Evolutionary conservation across 305 asterid species (phyloP).

Genomic region (Salvia sclarea): DNA sequence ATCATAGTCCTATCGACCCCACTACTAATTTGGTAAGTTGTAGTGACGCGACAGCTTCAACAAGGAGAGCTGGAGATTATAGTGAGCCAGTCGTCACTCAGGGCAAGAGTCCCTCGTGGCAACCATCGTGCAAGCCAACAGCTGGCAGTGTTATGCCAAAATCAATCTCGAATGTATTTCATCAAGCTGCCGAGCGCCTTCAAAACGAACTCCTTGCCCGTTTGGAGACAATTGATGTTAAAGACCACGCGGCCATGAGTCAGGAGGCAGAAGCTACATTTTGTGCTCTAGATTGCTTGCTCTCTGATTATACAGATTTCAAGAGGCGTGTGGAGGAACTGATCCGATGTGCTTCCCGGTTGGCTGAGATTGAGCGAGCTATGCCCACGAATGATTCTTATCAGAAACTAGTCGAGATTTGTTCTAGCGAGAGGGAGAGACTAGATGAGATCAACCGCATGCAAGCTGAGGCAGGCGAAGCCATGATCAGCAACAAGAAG

Average conservation of each 20-base stretch:
- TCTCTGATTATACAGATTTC: constrained; percentile 34
- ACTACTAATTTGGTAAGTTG: constrained; percentile 23
- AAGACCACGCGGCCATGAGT: constrained; percentile 47
- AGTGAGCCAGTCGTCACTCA: background rate
- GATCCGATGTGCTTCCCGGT: constrained; percentile 38
- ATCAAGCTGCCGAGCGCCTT: constrained; percentile 42
- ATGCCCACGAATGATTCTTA: constrained; percentile 30
- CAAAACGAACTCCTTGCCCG: constrained; percentile 39
- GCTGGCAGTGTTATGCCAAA: constrained; percentile 20
- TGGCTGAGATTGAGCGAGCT: constrained; percentile 43
- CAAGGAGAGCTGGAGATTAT: constrained; percentile 22
- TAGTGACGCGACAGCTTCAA: constrained; percentile 19
- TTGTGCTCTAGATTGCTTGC: constrained; percentile 46
- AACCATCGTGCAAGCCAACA: constrained; percentile 13
- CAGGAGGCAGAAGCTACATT: constrained; percentile 44
- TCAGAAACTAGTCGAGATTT: constrained; percentile 31
- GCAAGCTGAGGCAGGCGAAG: constrained; percentile 28
- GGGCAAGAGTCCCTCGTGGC: background rate
- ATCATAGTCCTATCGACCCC: constrained; percentile 18
- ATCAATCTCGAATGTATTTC: constrained; percentile 42
- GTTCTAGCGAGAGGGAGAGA: constrained; percentile 36
- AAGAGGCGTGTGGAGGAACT: constrained; percentile 36
- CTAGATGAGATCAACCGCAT: constrained; percentile 32
- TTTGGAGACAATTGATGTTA: constrained; percentile 36
- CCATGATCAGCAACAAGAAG: background rate